Base-by-base conservation (phyloP, 2,329 filamentous ascomycete genomes). In the Trichoderma arundinaceum region DNA sequence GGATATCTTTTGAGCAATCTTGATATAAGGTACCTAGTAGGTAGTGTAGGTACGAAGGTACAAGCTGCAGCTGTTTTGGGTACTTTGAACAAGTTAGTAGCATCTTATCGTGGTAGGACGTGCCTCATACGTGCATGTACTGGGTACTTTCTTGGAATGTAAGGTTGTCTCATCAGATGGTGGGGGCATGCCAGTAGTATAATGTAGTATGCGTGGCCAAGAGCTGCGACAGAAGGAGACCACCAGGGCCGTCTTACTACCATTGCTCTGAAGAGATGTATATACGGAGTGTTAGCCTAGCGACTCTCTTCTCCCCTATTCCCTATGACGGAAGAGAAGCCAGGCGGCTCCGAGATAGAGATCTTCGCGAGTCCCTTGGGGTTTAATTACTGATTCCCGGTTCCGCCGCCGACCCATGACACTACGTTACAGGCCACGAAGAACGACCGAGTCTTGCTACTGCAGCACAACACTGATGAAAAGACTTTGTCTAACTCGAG, bases 381-480 rank as follows among this genome's bases (percentile, higher is more conserved):
- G 49, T 54, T 63, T 63, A 63, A 54, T 63, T 63, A 63, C 13
- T 38, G 60, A 62, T 44, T 43, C 38, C 39, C 49, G 39, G 60
- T 44, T 63, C 49, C 39, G 60, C 52, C 17, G 17, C 38, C 49
- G 39, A 41, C 49, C 58, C 58, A 62, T 53, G 58, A 60, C 39
- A 44, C 49, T 19, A 17, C 60, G 17, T 44, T 32, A 46, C 32
- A 43, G 43, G 54, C 53, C 46, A 56, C 52, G 43, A 66, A 35
- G 35, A 57, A 32, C 58, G 52, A 54, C 52, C 38, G 39, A 44
- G 57, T 32, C 57, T 61, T 22, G 41, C 59, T 43, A 41, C 48
- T 41, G 65, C 53, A 38, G 53, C 66, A 54, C 28, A 52, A 64
- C 66, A 71, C 75, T 77, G 72, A 78, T 78, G 77, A 74, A 69